Base-by-base conservation (phyloP, 768 basidiomycete genomes). In the Gyrodon lividus region DNA sequence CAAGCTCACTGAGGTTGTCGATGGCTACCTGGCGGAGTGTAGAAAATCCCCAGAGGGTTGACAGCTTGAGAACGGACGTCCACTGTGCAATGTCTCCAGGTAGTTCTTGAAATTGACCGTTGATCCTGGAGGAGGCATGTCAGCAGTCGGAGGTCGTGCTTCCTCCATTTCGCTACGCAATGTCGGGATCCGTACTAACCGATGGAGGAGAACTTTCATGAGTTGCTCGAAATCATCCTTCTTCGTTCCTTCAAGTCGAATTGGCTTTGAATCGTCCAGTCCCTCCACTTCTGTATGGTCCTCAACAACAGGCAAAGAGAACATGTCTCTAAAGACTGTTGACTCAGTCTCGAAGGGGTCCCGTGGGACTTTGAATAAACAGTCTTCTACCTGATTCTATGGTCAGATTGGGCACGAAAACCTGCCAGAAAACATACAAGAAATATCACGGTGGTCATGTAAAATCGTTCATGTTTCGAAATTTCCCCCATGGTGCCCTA, bases 21-120 rank as follows among this genome's bases (percentile, higher is more conserved):
- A 72, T 66, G 1, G 72, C 71, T 5, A 56, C 53, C n/a, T 54
- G 20, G 7, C 70, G 67, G 20, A 72, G 34, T 6, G 33, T 50
- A 9, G 55, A 50, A 48, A 78, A 74, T 20, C 51, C 52, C 73
- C 74, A 76, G 46, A 69, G 65, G 4, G 56, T 65, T 6, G 75
- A 62, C 12, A 76, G 59, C 48, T 69, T 70, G 14, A 77, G 65
- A 13, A 71, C 64, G 0, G 70, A 63, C 2, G 64, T 56, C 75
- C 74, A 75, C 40, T 74, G 67, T 22, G 62, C 54, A 46, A 39
- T n/a, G 17, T 44, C 53, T 2, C 13, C 17, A 13, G 52, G 54
- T 33, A 42, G 30, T 6, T 37, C 31, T 8, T 55, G 41, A 33
- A 74, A 65, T n/a, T 66, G 57, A n/a, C 22, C 41, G n/a, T 23